Percentiles rank a stretch among this genome's conserved stretches.
These are phyloP conservation scores for Fusarium oligoseptatum DNA, from an alignment of 2,329 filamentous ascomycete genomes.

Conservation along the genomic window DNA sequence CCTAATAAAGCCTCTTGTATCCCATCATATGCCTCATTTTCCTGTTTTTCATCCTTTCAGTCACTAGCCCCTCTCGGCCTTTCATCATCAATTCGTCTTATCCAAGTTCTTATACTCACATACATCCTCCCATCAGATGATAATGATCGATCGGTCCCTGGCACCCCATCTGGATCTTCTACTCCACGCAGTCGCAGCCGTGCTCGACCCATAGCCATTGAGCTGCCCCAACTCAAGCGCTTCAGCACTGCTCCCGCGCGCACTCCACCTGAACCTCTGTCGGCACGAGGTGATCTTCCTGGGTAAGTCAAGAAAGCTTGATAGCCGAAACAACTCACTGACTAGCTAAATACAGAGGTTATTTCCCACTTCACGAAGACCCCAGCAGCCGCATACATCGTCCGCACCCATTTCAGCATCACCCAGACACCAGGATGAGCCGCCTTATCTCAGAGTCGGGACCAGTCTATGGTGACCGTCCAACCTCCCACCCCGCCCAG, in stretches of 20 bases:
- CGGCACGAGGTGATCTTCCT: slow-evolving; percentile 69
- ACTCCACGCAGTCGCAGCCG: slow-evolving; percentile 38
- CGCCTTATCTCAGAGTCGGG: slow-evolving; percentile 52
- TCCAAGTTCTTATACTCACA: slow-evolving; percentile 20
- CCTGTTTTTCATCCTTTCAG: slow-evolving; percentile 34
- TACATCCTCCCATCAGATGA: slow-evolving; percentile 31
- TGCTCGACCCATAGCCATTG: slow-evolving; percentile 68
- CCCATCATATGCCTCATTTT: slow-evolving; percentile 32
- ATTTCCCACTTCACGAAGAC: slow-evolving; percentile 72
- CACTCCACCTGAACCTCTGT: slow-evolving; percentile 64
- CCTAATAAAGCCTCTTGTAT: slow-evolving; percentile 29
- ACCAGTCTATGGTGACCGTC: slow-evolving; percentile 44
- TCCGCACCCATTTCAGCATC: slow-evolving; percentile 64
- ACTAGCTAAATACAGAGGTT: slow-evolving; percentile 60
- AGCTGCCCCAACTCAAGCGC: slow-evolving; percentile 59
- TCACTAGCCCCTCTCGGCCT: slow-evolving; percentile 16
- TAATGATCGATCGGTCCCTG: slow-evolving; percentile 25
- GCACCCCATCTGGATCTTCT: slow-evolving; percentile 38
- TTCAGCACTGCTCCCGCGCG: slow-evolving; percentile 56
- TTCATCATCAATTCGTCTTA: neutral
- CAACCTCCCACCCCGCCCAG: slow-evolving; percentile 46
- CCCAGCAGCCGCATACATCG: slow-evolving; percentile 60
- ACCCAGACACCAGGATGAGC: slow-evolving; percentile 54
- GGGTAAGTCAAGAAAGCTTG: slow-evolving; percentile 60
- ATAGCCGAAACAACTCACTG: neutral